Conservation (phyloP, 805 yeast genomes). For the Saccharomycopsis olivae region DNA sequence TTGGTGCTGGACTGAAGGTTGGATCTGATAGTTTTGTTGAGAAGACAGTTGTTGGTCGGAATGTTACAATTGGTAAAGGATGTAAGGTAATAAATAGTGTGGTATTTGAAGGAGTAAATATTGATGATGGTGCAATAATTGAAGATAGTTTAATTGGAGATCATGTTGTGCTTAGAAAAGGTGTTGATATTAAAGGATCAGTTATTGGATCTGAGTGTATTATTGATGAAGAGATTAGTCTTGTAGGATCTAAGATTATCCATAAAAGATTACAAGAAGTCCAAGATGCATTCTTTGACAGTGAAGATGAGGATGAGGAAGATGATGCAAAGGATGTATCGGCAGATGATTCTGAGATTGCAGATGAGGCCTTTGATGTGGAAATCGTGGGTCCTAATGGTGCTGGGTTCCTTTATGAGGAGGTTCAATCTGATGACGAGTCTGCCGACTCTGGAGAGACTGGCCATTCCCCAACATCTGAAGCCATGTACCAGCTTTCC, state of each 20-base stretch:
- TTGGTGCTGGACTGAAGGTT: conserved; percentile 67
- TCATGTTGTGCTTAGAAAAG: conserved; percentile 41
- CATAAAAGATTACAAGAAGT: conserved; percentile 20
- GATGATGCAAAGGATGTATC: neutral
- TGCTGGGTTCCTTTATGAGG: conserved; percentile 24
- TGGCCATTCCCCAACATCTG: no score
- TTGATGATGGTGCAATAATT: conserved; percentile 54
- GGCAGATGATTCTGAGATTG: conserved; percentile 14
- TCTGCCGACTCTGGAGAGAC: neutral
- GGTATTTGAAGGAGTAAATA: conserved; percentile 74
- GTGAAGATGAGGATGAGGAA: conserved; percentile 9
- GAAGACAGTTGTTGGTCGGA: conserved; percentile 74
- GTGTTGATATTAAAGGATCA: conserved; percentile 45
- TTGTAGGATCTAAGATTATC: conserved; percentile 44
- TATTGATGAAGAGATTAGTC: conserved; percentile 41
- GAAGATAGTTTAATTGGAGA: conserved; percentile 64
- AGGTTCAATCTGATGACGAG: neutral
- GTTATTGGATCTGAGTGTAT: conserved; percentile 70
- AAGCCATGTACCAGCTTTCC: conserved; percentile 34
- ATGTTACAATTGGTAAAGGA: conserved; percentile 74
- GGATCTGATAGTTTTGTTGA: conserved; percentile 63
- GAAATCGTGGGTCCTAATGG: conserved; percentile 28
- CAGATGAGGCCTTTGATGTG: conserved; percentile 1
- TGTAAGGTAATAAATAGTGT: conserved; percentile 65
- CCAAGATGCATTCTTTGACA: conserved; percentile 1